These are phyloP conservation scores for Bipolaris cookei DNA, from an alignment of 2,329 filamentous ascomycete species.

Conservation along the genomic window DNA sequence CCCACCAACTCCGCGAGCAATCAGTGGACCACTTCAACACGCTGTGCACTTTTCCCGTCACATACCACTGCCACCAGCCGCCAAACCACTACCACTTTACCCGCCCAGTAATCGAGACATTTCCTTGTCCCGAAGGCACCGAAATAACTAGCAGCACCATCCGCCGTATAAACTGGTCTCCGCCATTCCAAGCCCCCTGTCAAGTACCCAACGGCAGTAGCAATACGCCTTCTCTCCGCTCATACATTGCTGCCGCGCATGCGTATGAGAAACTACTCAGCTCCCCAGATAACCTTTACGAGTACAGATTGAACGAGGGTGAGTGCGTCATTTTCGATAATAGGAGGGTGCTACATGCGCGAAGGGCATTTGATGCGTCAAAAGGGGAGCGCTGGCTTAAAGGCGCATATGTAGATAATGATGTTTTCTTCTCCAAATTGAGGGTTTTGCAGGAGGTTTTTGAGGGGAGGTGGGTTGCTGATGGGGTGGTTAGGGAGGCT, in stretches of 20 bases:
- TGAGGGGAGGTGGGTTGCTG: slow-evolving; percentile 42
- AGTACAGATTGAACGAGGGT: slow-evolving; percentile 76
- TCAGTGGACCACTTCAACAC: slow-evolving; percentile 42
- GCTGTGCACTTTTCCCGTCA: slow-evolving; percentile 56
- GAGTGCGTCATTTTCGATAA: slow-evolving; percentile 97
- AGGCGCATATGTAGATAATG: slow-evolving; percentile 79
- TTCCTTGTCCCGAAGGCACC: slow-evolving; percentile 31
- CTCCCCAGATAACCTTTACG: slow-evolving; percentile 63
- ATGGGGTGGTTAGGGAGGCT: slow-evolving; percentile 40
- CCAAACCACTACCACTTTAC: slow-evolving; percentile 64
- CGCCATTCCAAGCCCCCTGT: slow-evolving; percentile 75
- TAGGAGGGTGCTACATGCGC: slow-evolving; percentile 80
- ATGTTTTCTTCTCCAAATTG: slow-evolving; percentile 62
- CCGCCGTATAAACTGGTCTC: slow-evolving; percentile 70
- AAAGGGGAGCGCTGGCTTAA: slow-evolving; percentile 79
- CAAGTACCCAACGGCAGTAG: slow-evolving; percentile 45
- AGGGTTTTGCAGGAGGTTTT: slow-evolving; percentile 51
- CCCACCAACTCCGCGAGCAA: slow-evolving; percentile 46
- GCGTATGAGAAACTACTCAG: slow-evolving; percentile 68
- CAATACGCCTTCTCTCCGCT: slow-evolving; percentile 34
- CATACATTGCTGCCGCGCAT: slow-evolving; percentile 52
- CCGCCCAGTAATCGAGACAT: slow-evolving; percentile 63
- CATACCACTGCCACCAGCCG: slow-evolving; percentile 72
- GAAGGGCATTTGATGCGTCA: slow-evolving; percentile 72
- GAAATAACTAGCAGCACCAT: slow-evolving; percentile 46